A percentile compares a stretch with the other conserved stretches of the same genome.
phyloP scores from a whole-genome alignment of 2,329 filamentous ascomycete species.

The Thielaviopsis musarum region DNA sequence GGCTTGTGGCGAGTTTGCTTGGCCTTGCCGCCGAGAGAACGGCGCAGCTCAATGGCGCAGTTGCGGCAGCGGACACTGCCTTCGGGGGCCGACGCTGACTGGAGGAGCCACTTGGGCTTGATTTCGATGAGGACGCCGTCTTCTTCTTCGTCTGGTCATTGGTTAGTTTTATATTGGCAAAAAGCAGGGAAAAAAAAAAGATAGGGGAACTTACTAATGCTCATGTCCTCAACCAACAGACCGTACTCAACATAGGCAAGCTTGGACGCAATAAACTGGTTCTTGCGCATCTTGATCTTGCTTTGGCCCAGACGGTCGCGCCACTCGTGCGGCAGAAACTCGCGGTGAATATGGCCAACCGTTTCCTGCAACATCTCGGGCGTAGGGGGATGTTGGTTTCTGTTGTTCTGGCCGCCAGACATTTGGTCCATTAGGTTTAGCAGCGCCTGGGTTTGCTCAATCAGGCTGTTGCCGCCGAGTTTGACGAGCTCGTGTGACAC shows the following conservation, averaged over 20 bases:
- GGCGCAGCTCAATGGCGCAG: slow-evolving; percentile 40
- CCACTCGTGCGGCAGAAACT: slow-evolving; percentile 4
- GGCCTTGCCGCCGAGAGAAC: slow-evolving; percentile 20
- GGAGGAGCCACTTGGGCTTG: slow-evolving; percentile 71
- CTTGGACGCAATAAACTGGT: slow-evolving; percentile 31
- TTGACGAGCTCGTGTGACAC: slow-evolving; percentile 37
- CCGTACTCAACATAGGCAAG: slow-evolving; percentile 38
- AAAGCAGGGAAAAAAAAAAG: background rate
- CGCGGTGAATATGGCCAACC: slow-evolving; percentile 1
- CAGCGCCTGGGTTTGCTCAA: slow-evolving; percentile 33
- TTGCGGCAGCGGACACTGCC: slow-evolving; percentile 52
- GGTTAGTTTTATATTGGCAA: slow-evolving; percentile 1
- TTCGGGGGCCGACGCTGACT: slow-evolving; percentile 54
- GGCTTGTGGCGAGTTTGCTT: slow-evolving; percentile 33
- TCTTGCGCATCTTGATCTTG: slow-evolving; percentile 18
- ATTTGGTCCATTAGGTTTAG: slow-evolving; percentile 31
- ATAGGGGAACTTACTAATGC: slow-evolving; percentile 21
- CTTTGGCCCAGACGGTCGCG: background rate
- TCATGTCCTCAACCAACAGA: slow-evolving; percentile 62
- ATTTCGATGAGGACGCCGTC: slow-evolving; percentile 44
- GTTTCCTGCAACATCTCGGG: slow-evolving; percentile 9
- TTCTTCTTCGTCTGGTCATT: slow-evolving; percentile 17
- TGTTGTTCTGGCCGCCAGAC: slow-evolving; percentile 11
- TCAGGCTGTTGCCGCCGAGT: slow-evolving; percentile 20
- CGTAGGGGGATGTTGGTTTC: slow-evolving; percentile 5